Evolutionary conservation across 805 yeast genomes (phyloP), one percentile per base, ranked within the genome.

Genomic region (Candida arabinofermentans): DNA sequence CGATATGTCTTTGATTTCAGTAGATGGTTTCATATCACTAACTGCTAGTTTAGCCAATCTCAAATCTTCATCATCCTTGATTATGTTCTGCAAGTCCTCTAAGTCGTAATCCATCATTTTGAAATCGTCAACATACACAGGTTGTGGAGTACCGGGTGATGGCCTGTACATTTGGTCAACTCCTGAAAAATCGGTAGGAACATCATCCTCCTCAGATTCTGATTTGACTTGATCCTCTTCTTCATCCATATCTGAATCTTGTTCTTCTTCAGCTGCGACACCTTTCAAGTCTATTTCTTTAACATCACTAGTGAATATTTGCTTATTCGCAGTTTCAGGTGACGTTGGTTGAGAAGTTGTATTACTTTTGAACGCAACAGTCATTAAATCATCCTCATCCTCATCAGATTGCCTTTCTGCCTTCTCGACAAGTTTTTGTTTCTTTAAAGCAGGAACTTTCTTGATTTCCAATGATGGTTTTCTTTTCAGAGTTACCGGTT

Each of bases 11-110:
- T 56, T 61, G 19, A 62, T 59, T 4, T 44, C 36, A 1, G 26
- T 32, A 6, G 31, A 35, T 29, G 32, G 36, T 18, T 40, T 46
- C 10, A 51, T 39, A 5, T 54, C 58, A 5, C 54, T 46, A 9
- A 81, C 59, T 0, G 77, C 66, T 41, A 71, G 68, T 40, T 69
- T 67, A 17, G 86, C 70, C 14, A 83, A 55, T 27, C 55, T 58
- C 36, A 80, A 64, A 59, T 89, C 97, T 58, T 90, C 96, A 1
- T 76, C 79, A 55, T 89, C 96, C 51, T 77, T 78, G 5, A 89
- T 62, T 2, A 78, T 42, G 2, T 60, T 55, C 47, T 82, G 84
- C 3, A 86, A 48, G 16, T 68, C 67, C 5, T 64, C 66, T 18
- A 88, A 53, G 34, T 75, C 79, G 26, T 62, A 54, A 13, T 59